phyloP scores from a whole-genome alignment of 306 rosid genomes.

The Lithocarpus polystachyus region DNA sequence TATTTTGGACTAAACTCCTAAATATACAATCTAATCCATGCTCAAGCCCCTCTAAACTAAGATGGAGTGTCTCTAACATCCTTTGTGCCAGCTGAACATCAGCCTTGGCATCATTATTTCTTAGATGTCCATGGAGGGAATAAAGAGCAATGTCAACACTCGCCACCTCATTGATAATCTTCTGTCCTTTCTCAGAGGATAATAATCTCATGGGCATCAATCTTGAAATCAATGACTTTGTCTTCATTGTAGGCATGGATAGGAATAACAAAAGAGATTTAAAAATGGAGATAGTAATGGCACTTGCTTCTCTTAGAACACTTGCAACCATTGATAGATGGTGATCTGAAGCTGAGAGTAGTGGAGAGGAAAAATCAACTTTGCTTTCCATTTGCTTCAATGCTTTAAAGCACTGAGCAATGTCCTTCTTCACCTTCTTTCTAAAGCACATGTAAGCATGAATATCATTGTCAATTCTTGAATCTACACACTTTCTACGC shows the following conservation, averaged over 20 bases:
- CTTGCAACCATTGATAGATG: conserved; percentile 20
- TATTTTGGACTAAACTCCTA: conserved; percentile 63
- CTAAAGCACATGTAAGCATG: conserved; percentile 48
- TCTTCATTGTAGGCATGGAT: conserved; percentile 42
- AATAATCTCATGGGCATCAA: conserved; percentile 32
- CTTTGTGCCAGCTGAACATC: conserved; percentile 41
- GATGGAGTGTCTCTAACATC: conserved; percentile 46
- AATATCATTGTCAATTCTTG: conserved; percentile 43
- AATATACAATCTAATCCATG: conserved; percentile 52
- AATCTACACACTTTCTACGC: conserved; percentile 56
- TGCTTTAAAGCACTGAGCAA: conserved; percentile 31
- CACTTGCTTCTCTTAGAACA: conserved; percentile 52
- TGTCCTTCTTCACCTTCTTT: conserved; percentile 59
- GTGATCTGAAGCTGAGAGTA: conserved; percentile 34
- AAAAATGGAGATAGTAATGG: conserved; percentile 42
- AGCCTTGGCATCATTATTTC: conserved; percentile 26
- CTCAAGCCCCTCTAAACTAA: conserved; percentile 43
- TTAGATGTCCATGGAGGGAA: conserved; percentile 37
- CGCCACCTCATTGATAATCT: conserved; percentile 39
- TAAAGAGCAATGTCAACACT: conserved; percentile 39
- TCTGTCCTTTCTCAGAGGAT: conserved; percentile 38
- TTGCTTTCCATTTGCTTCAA: conserved; percentile 53
- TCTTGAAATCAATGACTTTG: conserved; percentile 51
- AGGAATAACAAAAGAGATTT: conserved; percentile 42
- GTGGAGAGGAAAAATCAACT: conserved; percentile 9